These are phyloP conservation scores for Ustilago lituana DNA, from an alignment of 1,284 basidiomycete genomes.

Conservation along the genomic window DNA sequence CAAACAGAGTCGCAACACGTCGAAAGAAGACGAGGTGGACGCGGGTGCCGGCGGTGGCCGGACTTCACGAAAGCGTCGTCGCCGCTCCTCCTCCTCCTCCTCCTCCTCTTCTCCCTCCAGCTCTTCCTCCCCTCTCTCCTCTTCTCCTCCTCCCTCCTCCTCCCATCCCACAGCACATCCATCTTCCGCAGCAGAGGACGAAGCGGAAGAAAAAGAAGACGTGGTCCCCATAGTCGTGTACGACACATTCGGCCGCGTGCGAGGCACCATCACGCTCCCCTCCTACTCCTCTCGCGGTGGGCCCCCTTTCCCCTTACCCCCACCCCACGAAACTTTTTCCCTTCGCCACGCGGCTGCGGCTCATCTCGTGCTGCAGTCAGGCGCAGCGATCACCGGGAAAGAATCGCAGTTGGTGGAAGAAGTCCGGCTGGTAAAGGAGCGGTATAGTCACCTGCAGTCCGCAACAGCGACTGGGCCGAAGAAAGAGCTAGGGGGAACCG, in stretches of 20 bases:
- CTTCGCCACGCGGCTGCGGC: not conserved
- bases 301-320: conserved; percentile 14
- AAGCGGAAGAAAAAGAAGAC: conserved; percentile 1
- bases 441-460: not conserved
- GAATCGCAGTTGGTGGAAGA: not conserved
- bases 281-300: conserved; percentile 17
- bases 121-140: not conserved
- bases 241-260: conserved; percentile 30
- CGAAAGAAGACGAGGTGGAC: not conserved
- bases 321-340: conserved; percentile 15
- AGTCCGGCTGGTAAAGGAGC: not conserved
- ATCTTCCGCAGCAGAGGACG: too few species aligned
- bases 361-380: not conserved
- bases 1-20: too few species aligned
- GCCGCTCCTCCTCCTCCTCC: not conserved
- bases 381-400: not conserved
- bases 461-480: too few species aligned
- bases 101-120: conserved; percentile 3
- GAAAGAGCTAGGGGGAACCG: not conserved
- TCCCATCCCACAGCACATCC: too few species aligned
- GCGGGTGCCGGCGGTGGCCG: not conserved
- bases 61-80: conserved; percentile 2
- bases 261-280: conserved; percentile 8
- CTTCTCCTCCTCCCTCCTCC: not conserved
- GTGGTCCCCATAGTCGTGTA: conserved; percentile 16